Evolutionary conservation across 192 early-diverging fungal species (phyloP).

Genomic region (Gigaspora rosea): DNA sequence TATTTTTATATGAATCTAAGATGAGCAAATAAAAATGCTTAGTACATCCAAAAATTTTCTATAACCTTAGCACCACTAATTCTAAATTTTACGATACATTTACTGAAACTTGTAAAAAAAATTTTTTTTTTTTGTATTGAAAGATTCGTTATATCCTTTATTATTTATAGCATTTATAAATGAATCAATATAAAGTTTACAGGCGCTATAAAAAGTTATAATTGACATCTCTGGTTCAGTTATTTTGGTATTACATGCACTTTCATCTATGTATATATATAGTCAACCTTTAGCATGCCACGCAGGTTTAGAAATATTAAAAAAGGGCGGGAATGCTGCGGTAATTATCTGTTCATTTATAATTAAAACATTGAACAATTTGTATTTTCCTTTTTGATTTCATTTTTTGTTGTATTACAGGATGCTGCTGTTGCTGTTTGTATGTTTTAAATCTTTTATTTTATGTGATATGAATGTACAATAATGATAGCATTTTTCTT

Average conservation of each 20-base stretch:
- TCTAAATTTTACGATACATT: too few species aligned
- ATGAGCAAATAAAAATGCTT: not conserved
- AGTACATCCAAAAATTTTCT: too few species aligned
- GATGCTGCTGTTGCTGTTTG: conserved; percentile 65
- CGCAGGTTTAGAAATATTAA: conserved; percentile 63
- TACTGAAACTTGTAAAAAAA: too few species aligned
- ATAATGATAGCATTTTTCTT: not conserved
- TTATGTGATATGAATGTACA: not conserved
- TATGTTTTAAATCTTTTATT: not conserved
- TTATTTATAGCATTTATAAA: too few species aligned
- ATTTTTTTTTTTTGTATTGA: too few species aligned
- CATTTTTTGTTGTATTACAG: conserved; percentile 22
- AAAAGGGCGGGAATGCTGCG: conserved; percentile 75
- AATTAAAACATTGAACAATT: not conserved
- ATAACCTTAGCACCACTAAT: too few species aligned
- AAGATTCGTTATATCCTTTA: too few species aligned
- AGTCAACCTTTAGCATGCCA: conserved; percentile 74
- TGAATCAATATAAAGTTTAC: too few species aligned
- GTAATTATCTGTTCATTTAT: conserved; percentile 35
- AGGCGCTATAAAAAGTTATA: not conserved
- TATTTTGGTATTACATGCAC: not conserved
- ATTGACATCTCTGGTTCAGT: not conserved
- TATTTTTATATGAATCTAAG: too few species aligned
- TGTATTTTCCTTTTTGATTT: not conserved
- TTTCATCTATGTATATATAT: conserved; percentile 27